phyloP scores from a whole-genome alignment of 176 grass and related monocot genomes.

The maize (Zea mays) region DNA sequence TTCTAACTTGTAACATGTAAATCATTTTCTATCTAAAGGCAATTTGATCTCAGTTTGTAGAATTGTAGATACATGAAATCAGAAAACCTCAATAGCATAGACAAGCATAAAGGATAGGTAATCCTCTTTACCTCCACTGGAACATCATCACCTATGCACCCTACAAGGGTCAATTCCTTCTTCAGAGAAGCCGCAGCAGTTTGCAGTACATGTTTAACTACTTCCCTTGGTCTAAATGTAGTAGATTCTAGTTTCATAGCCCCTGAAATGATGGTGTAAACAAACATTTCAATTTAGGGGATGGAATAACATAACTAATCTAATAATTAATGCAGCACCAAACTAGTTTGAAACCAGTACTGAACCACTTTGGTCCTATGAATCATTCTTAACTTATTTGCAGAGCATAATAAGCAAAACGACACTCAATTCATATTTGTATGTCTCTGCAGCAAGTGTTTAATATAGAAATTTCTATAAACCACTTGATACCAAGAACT shows the following conservation, averaged over 20 bases:
- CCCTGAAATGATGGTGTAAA: slow-evolving; percentile 48
- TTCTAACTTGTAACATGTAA: slow-evolving; percentile 4
- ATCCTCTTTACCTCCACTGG: slow-evolving; percentile 70
- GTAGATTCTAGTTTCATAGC: slow-evolving; percentile 91
- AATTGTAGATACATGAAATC: slow-evolving; percentile 18
- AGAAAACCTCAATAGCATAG: slow-evolving; percentile 11
- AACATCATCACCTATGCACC: slow-evolving; percentile 72
- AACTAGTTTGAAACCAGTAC: slow-evolving; percentile 28
- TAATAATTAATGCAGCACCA: slow-evolving; percentile 16
- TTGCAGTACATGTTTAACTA: slow-evolving; percentile 94
- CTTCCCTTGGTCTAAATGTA: slow-evolving; percentile 97
- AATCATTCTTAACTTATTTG: slow-evolving; percentile 23
- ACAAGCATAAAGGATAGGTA: neutral
- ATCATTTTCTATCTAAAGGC: neutral
- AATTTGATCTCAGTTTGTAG: slow-evolving; percentile 14
- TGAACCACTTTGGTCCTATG: neutral
- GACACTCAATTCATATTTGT: neutral
- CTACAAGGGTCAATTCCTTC: slow-evolving; percentile 90
- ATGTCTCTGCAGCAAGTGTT: slow-evolving; percentile 6
- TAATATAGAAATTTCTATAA: slow-evolving; percentile 10
- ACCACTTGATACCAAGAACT: slow-evolving; percentile 21
- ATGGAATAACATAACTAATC: slow-evolving; percentile 25
- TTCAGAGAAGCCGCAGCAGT: slow-evolving; percentile 94
- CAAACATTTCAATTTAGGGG: slow-evolving; percentile 31
- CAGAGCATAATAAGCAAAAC: neutral